Conservation (phyloP, 2,329 filamentous ascomycete genomes). For the Hypoxylon sp. region DNA sequence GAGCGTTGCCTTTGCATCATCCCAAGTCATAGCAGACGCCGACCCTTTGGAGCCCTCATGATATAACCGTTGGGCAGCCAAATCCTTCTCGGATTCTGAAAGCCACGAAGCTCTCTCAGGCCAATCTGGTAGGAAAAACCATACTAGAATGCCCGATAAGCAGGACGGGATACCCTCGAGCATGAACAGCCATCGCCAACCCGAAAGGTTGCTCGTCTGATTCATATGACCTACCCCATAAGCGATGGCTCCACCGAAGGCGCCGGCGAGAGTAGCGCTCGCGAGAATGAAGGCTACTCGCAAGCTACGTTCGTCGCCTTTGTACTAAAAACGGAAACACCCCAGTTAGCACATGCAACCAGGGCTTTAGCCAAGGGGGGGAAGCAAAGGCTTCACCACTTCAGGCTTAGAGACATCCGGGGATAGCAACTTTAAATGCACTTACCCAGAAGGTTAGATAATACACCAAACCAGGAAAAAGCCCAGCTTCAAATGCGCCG, state of each 20-base stretch:
- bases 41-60: conserved; percentile 62
- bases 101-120: conserved; percentile 73
- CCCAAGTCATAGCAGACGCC: conserved; percentile 69
- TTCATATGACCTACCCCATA: conserved; percentile 80
- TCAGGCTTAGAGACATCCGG: neutral
- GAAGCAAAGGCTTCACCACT: too few relatives aligned
- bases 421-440: conserved; percentile 1
- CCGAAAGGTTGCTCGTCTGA: conserved; percentile 64
- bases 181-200: conserved; percentile 77
- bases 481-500: conserved; percentile 73
- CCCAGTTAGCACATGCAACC: conserved; percentile 9
- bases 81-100: conserved; percentile 64
- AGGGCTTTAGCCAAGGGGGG: neutral
- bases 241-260: conserved; percentile 78
- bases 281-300: conserved; percentile 76
- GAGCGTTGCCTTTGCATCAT: conserved; percentile 73
- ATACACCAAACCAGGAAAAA: conserved; percentile 72
- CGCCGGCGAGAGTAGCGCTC: conserved; percentile 74
- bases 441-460: conserved; percentile 73
- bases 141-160: conserved; percentile 63
- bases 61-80: conserved; percentile 57
- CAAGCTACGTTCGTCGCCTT: conserved; percentile 73
- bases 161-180: conserved; percentile 54
- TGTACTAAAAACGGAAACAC: conserved; percentile 60
- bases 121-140: conserved; percentile 71